phyloP scores from a whole-genome alignment of 2,329 filamentous ascomycete species.

The Magnaporthales sp. region DNA sequence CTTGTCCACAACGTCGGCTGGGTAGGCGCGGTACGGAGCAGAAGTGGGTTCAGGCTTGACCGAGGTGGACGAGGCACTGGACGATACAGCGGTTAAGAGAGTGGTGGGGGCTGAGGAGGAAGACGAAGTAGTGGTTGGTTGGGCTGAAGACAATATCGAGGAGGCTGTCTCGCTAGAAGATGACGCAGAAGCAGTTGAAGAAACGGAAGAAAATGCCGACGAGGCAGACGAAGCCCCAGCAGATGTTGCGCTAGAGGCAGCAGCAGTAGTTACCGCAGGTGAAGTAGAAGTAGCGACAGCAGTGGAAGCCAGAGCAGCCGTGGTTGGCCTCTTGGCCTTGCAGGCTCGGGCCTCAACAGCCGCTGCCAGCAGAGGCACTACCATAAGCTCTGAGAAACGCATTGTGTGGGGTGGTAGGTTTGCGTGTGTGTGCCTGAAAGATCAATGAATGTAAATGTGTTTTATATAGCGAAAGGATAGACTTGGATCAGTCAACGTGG shows the following conservation, averaged over 20 bases:
- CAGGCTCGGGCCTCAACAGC: not conserved
- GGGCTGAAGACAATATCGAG: not conserved
- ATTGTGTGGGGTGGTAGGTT: not conserved
- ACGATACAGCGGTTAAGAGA: not conserved
- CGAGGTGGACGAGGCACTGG: not conserved
- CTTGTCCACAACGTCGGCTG: slow-evolving; percentile 19
- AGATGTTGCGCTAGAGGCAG: not conserved
- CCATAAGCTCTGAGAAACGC: not conserved
- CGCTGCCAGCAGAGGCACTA: not conserved
- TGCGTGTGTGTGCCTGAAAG: not conserved
- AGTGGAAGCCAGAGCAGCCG: not conserved
- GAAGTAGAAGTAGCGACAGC: not conserved
- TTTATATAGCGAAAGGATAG: not conserved
- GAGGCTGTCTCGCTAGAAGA: too few species aligned
- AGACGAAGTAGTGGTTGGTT: not conserved
- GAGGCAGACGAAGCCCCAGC: not conserved
- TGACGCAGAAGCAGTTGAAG: not conserved
- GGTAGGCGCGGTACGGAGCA: slow-evolving; percentile 12
- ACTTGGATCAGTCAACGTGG: not conserved
- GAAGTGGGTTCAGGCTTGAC: not conserved
- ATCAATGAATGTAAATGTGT: not conserved
- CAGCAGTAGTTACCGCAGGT: not conserved
- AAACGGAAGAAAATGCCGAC: not conserved
- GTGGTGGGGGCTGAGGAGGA: not conserved
- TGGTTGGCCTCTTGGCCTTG: not conserved